These are phyloP conservation scores for Comarum palustre DNA, from an alignment of 306 rosid genomes.

Conservation along the genomic window DNA sequence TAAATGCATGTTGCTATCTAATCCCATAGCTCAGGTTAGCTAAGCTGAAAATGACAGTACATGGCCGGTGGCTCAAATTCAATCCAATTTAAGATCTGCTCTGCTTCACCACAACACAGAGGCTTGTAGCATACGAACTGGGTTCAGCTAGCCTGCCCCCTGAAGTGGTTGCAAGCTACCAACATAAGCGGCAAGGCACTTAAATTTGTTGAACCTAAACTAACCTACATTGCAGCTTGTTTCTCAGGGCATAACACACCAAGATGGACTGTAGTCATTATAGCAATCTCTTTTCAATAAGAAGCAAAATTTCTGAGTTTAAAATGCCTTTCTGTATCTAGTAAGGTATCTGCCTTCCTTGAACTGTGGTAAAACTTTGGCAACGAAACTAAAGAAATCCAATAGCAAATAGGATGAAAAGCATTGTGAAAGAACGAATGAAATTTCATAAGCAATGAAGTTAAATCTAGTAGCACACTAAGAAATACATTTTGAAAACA, in stretches of 20 bases:
- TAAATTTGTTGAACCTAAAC: neutral
- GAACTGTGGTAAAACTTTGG: neutral
- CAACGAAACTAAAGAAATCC: neutral
- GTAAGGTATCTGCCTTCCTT: neutral
- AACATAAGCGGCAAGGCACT: conserved; percentile 3
- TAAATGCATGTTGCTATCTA: neutral
- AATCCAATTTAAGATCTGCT: neutral
- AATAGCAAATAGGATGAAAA: neutral
- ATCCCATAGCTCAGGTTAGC: neutral
- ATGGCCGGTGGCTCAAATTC: neutral
- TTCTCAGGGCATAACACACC: neutral
- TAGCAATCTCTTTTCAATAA: neutral
- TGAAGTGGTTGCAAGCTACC: neutral
- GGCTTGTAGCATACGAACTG: neutral
- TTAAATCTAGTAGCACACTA: neutral
- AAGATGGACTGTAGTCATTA: neutral
- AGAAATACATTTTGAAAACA: neutral
- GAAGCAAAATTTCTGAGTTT: neutral
- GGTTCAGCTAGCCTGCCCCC: neutral
- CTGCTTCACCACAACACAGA: neutral
- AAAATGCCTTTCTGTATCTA: neutral
- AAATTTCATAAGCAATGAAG: conserved; percentile 15
- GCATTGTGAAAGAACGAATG: neutral
- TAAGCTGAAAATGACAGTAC: neutral
- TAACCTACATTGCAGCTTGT: neutral